These are phyloP conservation scores for Fremontodendron californicum DNA, from an alignment of 345 rosid genomes.

Conservation along the genomic window DNA sequence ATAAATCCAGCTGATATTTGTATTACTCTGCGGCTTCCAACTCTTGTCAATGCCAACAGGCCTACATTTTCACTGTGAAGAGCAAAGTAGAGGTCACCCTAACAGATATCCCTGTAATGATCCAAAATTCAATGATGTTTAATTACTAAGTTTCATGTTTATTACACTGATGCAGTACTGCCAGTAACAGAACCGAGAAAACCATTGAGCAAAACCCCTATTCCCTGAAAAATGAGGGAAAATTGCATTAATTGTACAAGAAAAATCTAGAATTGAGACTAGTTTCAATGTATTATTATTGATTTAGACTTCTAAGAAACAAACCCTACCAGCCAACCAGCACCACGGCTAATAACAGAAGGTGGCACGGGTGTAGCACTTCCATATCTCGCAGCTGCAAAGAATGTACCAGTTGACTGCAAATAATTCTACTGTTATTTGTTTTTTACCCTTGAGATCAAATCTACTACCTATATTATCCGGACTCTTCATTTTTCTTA, in stretches of 20 bases:
- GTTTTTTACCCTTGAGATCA: neutral
- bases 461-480: neutral
- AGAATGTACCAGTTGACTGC: conserved; percentile 64
- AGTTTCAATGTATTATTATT: neutral
- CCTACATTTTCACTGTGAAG: conserved; percentile 68
- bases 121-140: neutral
- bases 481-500: neutral
- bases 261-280: neutral
- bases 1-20: conserved; percentile 73
- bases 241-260: neutral
- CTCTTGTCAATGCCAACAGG: conserved; percentile 60
- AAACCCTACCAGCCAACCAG: conserved; percentile 57
- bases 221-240: conserved; percentile 41
- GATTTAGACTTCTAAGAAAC: neutral
- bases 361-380: conserved; percentile 73
- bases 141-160: conserved; percentile 8
- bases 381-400: conserved; percentile 62
- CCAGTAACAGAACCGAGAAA: conserved; percentile 55
- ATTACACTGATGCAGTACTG: conserved; percentile 63
- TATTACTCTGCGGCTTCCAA: conserved; percentile 74
- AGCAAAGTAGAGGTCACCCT: neutral
- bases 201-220: conserved; percentile 54
- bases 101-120: neutral
- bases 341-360: conserved; percentile 60
- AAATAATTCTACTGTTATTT: conserved; percentile 12